These are phyloP conservation scores for Fulvia fulva DNA, from an alignment of 2,329 filamentous ascomycete genomes.

Conservation along the genomic window DNA sequence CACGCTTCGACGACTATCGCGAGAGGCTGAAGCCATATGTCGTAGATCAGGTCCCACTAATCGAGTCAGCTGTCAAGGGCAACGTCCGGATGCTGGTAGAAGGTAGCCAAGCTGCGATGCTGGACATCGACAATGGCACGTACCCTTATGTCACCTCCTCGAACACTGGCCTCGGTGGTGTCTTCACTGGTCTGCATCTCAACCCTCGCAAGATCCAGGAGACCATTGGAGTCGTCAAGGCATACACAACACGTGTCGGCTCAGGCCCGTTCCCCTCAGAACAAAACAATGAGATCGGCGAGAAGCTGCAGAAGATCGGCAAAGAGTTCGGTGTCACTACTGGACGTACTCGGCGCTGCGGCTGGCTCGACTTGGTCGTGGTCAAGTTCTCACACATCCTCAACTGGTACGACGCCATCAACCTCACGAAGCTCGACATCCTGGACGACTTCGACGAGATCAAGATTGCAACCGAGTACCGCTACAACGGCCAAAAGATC, in stretches of 20 bases:
- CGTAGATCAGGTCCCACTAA: conserved; percentile 64
- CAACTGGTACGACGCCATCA: conserved; percentile 64
- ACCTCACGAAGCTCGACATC: conserved; percentile 66
- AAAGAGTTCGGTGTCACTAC: conserved; percentile 56
- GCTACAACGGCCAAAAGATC: conserved; percentile 52
- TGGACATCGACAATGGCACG: conserved; percentile 61
- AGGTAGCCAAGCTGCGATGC: conserved; percentile 65
- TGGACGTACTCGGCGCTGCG: conserved; percentile 58
- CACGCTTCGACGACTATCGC: conserved; percentile 57
- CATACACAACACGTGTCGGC: conserved; percentile 58
- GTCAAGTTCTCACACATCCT: conserved; percentile 62
- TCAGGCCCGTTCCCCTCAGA: conserved; percentile 66
- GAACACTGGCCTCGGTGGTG: conserved; percentile 57
- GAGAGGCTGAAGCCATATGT: conserved; percentile 56
- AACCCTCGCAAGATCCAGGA: conserved; percentile 59
- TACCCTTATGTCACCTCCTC: conserved; percentile 61
- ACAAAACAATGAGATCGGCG: conserved; percentile 54
- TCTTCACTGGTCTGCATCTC: conserved; percentile 60
- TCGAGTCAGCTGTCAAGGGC: conserved; percentile 57
- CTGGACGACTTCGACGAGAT: conserved; percentile 71
- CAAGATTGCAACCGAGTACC: conserved; percentile 71
- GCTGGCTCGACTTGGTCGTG: conserved; percentile 66
- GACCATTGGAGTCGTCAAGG: conserved; percentile 64
- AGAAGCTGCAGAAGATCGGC: conserved; percentile 54
- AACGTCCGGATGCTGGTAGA: conserved; percentile 63